A percentile compares a stretch with the other conserved stretches of the same genome.
These are phyloP conservation scores for Aspergillus thermomutatus DNA, from an alignment of 2,329 filamentous ascomycete species.

Conservation along the genomic window DNA sequence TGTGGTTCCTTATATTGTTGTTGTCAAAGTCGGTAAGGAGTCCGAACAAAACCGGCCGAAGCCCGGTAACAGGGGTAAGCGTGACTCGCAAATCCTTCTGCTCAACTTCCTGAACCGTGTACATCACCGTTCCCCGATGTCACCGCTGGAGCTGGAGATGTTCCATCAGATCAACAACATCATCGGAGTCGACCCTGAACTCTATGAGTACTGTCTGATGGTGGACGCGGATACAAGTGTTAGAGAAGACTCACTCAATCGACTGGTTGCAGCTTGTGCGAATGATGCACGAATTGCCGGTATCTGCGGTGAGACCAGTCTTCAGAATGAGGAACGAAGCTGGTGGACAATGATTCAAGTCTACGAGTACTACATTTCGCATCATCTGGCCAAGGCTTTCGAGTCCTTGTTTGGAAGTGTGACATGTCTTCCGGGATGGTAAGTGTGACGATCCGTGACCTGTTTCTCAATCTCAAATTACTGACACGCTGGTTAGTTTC, in stretches of 20 bases:
- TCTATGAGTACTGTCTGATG: constrained; percentile 97
- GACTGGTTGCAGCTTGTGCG: constrained; percentile 85
- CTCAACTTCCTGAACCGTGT: constrained; percentile 99
- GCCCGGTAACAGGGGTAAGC: constrained; percentile 96
- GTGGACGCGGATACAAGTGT: constrained; percentile 97
- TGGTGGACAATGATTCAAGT: constrained; percentile 99
- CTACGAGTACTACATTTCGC: constrained; percentile 99
- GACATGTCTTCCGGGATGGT: constrained; percentile 98
- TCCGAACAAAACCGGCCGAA: constrained; percentile 88
- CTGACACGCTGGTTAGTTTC: constrained; percentile 65
- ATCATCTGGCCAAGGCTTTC: constrained; percentile 94
- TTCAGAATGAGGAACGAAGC: constrained; percentile 90
- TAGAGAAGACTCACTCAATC: constrained; percentile 84
- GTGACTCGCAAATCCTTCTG: constrained; percentile 91
- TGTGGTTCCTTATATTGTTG: constrained; percentile 90
- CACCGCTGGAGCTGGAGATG: constrained; percentile 92
- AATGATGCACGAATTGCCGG: constrained; percentile 95
- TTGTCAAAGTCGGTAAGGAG: constrained; percentile 97
- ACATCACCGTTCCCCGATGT: constrained; percentile 91
- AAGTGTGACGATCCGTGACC: constrained; percentile 44
- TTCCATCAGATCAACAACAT: constrained; percentile 99
- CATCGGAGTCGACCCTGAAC: constrained; percentile 93
- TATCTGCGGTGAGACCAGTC: constrained; percentile 93
- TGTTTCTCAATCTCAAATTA: constrained; percentile 1
- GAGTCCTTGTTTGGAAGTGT: constrained; percentile 97